phyloP scores from a whole-genome alignment of 2,329 filamentous ascomycete genomes.

The Chaetomium sp. region DNA sequence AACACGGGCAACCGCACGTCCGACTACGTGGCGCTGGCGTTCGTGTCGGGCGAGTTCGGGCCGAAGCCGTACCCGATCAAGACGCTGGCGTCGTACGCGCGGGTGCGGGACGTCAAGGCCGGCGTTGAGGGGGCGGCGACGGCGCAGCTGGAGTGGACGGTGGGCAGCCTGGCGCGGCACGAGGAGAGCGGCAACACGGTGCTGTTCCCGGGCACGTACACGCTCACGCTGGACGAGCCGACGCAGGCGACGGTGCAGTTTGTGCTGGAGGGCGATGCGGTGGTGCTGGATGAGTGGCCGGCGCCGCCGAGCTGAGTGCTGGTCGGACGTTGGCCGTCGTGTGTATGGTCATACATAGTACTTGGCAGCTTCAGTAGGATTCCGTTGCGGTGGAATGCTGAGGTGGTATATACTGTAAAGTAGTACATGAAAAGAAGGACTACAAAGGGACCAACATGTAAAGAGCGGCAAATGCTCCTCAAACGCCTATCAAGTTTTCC shows the following conservation, averaged over 20 bases:
- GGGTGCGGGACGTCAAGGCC: slow-evolving; percentile 44
- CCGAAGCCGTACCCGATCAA: slow-evolving; percentile 55
- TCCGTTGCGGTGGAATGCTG: background rate
- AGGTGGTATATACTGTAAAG: background rate
- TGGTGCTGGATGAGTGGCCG: slow-evolving; percentile 43
- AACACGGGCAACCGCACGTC: slow-evolving; percentile 52
- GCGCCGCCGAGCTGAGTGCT: slow-evolving; percentile 1
- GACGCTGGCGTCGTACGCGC: slow-evolving; percentile 51
- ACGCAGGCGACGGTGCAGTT: slow-evolving; percentile 45
- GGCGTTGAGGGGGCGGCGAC: slow-evolving; percentile 36
- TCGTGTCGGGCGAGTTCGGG: slow-evolving; percentile 47
- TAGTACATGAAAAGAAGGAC: background rate
- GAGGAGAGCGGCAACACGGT: slow-evolving; percentile 53
- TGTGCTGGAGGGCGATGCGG: slow-evolving; percentile 47
- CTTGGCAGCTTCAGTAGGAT: no score
- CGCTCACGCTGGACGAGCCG: slow-evolving; percentile 48
- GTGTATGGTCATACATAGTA: no score
- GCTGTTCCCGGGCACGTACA: slow-evolving; percentile 57
- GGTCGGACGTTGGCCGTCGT: background rate
- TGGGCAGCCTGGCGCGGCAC: slow-evolving; percentile 51
- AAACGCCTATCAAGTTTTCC: background rate
- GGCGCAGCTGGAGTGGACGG: slow-evolving; percentile 45
- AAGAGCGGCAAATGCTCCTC: background rate
- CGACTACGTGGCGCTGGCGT: slow-evolving; percentile 55
- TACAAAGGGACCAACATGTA: background rate